Conservation (phyloP, 2,329 filamentous ascomycete genomes). For the Fusarium torreyae region DNA sequence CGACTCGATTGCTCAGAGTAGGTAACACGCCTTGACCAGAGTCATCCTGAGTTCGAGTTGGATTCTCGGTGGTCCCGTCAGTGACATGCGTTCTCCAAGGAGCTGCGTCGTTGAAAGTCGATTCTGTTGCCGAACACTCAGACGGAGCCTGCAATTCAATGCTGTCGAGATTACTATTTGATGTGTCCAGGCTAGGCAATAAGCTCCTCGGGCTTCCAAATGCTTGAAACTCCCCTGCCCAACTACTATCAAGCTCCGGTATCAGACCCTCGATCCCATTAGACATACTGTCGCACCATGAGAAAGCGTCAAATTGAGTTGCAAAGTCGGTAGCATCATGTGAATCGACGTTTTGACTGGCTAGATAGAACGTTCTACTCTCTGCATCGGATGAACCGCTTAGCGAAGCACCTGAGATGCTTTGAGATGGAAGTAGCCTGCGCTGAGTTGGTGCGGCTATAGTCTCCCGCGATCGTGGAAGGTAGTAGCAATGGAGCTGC, state of each 20-base stretch:
- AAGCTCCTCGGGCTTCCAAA: not conserved
- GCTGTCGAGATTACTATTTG: not conserved
- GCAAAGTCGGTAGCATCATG: not conserved
- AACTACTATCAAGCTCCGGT: not conserved
- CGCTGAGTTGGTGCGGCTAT: not conserved
- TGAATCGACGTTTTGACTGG: too few species aligned
- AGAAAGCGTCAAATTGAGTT: accelerated
- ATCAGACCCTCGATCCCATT: not conserved
- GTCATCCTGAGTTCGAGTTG: not conserved
- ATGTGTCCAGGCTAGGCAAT: accelerated
- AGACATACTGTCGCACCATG: not conserved
- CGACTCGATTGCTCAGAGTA: too few species aligned
- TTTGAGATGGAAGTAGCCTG: not conserved
- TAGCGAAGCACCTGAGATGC: not conserved
- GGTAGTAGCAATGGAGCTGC: constrained; percentile 1
- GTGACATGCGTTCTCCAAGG: not conserved
- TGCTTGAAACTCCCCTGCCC: not conserved
- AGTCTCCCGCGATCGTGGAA: not conserved
- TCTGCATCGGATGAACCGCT: not conserved
- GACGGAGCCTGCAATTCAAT: too few species aligned
- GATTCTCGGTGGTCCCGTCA: not conserved
- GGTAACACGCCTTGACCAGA: too few species aligned
- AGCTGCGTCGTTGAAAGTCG: not conserved
- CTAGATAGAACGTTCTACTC: not conserved
- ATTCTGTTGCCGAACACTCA: not conserved